phyloP scores from a whole-genome alignment of 169 alveolate species.

The Eimeria falciformis region DNA sequence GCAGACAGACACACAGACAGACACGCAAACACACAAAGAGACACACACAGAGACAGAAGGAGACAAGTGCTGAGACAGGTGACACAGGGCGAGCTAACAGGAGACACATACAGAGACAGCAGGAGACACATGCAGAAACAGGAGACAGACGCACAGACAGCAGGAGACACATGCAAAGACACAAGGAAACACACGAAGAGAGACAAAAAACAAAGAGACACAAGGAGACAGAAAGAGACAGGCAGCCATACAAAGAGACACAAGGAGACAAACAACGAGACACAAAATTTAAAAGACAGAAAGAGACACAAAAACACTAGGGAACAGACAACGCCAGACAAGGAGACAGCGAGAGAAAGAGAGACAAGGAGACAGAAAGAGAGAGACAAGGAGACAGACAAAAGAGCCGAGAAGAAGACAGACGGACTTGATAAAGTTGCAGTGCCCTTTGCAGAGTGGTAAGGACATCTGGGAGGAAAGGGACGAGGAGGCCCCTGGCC shows the following conservation, averaged over 20 bases:
- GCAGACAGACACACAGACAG: not conserved
- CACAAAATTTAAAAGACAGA: no score
- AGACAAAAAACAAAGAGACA: no score
- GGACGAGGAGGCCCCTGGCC: conserved; percentile 83
- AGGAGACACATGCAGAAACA: conserved; percentile 44
- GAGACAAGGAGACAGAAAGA: not conserved
- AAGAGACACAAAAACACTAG: no score
- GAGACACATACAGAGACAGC: not conserved
- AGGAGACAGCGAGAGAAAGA: not conserved
- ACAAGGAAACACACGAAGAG: no score
- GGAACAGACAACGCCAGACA: not conserved
- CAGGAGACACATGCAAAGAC: no score
- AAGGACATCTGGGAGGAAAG: conserved; percentile 85
- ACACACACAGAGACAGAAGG: no score
- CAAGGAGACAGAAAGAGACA: no score
- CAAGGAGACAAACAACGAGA: no score
- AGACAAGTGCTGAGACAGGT: no score
- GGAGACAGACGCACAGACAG: no score
- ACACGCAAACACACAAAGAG: not conserved
- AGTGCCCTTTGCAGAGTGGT: conserved; percentile 86
- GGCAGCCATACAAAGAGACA: no score
- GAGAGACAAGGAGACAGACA: not conserved
- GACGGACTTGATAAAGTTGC: conserved; percentile 86
- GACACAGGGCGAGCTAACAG: no score
- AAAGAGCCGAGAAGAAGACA: conserved; percentile 12